Evolutionary conservation across 1,139 yeast genomes (phyloP).

Genomic region (Debaryomyces subglobosus): DNA sequence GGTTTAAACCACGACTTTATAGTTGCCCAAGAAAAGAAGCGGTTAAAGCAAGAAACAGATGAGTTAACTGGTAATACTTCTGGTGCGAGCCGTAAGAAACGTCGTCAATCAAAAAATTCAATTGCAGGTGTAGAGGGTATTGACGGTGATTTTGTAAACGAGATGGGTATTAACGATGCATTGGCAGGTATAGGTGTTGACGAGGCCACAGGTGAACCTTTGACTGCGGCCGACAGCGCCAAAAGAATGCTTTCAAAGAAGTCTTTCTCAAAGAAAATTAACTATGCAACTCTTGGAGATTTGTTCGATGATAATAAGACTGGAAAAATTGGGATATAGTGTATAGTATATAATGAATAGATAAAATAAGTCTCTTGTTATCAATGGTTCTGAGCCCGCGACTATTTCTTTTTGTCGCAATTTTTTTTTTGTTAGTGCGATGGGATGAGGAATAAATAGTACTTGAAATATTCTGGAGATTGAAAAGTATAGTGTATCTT

Average conservation of each 20-base stretch:
- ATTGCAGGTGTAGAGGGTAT: conserved; percentile 19
- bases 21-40: conserved; percentile 80
- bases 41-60: conserved; percentile 86
- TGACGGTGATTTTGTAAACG: conserved; percentile 23
- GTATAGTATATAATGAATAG: neutral
- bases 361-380: conserved; percentile 1
- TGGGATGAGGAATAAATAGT: conserved; percentile 13
- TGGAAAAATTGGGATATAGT: conserved; percentile 10
- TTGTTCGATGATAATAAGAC: conserved; percentile 42
- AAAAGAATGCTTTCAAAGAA: conserved; percentile 69
- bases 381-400: conserved; percentile 4
- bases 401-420: conserved; percentile 6
- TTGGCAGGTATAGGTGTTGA: conserved; percentile 45
- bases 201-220: conserved; percentile 45
- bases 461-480: conserved; percentile 1
- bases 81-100: conserved; percentile 45
- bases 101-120: conserved; percentile 31
- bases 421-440: conserved; percentile 12
- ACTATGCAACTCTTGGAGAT: conserved; percentile 74
- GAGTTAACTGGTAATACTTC: conserved; percentile 74
- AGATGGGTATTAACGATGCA: conserved; percentile 41
- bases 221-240: conserved; percentile 73
- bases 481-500: neutral
- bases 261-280: conserved; percentile 82
- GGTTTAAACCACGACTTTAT: conserved; percentile 85